phyloP scores from a whole-genome alignment of 2,329 filamentous ascomycete genomes.

The Colletotrichum sp. region DNA sequence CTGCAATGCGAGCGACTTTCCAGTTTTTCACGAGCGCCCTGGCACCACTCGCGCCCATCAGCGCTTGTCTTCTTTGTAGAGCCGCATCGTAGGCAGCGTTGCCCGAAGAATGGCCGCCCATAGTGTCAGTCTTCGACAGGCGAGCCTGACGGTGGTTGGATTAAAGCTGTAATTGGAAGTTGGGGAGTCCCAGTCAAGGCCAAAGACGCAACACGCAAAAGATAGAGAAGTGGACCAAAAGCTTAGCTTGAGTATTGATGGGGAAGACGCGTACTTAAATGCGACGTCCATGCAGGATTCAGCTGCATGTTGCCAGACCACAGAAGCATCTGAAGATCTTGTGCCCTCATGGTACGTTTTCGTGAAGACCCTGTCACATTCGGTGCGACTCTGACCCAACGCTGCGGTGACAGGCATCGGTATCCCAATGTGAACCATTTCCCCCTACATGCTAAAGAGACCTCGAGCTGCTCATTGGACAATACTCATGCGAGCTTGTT shows the following conservation, averaged over 20 bases:
- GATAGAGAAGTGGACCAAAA: background rate
- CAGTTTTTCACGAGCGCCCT: constrained; percentile 62
- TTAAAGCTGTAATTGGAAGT: background rate
- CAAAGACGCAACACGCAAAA: background rate
- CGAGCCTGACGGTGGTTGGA: background rate
- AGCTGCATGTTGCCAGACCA: background rate
- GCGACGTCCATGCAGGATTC: background rate
- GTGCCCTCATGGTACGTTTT: background rate
- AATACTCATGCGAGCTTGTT: background rate
- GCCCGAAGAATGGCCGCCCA: constrained; percentile 43
- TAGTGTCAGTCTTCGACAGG: constrained; percentile 23
- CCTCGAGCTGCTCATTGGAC: background rate
- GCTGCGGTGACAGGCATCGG: background rate
- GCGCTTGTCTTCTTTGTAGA: constrained; percentile 52
- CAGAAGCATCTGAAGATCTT: background rate
- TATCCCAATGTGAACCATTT: background rate
- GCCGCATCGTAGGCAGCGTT: constrained; percentile 54
- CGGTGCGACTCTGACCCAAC: background rate
- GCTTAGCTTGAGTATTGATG: background rate
- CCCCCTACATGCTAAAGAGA: background rate
- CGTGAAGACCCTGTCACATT: background rate
- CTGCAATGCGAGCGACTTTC: constrained; percentile 63
- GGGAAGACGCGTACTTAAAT: background rate
- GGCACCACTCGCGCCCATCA: constrained; percentile 59
- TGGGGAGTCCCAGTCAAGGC: background rate